Evolutionary conservation across 164 flowering plant species (phyloP), one percentile per base, ranked within the genome.

Genomic region (Piper betle): DNA sequence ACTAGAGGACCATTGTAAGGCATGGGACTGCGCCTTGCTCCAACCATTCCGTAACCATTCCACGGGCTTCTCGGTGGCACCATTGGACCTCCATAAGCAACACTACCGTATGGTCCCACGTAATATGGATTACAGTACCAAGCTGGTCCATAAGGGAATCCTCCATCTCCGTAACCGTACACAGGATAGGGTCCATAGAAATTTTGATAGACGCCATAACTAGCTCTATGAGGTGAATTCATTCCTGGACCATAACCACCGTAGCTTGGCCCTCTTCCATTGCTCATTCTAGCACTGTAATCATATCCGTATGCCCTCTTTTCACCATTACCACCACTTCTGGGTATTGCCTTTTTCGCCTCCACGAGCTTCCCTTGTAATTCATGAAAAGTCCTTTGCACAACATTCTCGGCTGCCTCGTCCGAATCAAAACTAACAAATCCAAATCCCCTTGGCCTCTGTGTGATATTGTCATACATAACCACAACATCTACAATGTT

Each of bases 301-400:
- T 52, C 33, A 33, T 54, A 25, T 9, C 42, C 55, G n/a, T 13
- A 40, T 38, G 33, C 61, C 7, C 64, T 50, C 19, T 19, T 62
- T 13, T 37, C 62, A 6, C 53, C 52, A 33, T 48, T 62, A 8
- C 38, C 62, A 38, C 58, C 63, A 59, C 59, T 83, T 70, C 84
- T 86, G 2, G 94, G 94, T 2, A 87, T 74, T 6, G 90, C 94
- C 70, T 71, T 77, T 74, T 87, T 87, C n/a, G 84, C 90, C 81
- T 87, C 94, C 66, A 84, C 94, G 5, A 46, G 58, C 74, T 78
- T 84, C 52, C 78, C 81, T 64, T 75, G 70, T 69, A 87, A 70
- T 55, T 81, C 80, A 55, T 87, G 84, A 37, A 82, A 86, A 25
- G 33, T 74, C 39, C 74, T 77, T 72, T 70, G 75, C 80, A 78